phyloP scores from a whole-genome alignment of 306 rosid genomes.

The Vigna trinervia region DNA sequence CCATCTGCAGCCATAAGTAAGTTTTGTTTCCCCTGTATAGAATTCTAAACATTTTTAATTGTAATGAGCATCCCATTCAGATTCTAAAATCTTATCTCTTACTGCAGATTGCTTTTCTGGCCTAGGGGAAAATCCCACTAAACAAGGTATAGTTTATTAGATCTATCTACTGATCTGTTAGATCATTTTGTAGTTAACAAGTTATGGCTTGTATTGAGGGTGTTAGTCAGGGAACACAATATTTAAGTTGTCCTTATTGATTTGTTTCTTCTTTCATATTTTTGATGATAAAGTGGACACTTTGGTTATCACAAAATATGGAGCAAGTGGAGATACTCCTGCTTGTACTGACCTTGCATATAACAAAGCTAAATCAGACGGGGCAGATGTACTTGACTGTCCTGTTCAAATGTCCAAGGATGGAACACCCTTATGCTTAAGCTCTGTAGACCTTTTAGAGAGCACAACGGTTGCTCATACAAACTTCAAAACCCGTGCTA shows the following conservation, averaged over 20 bases:
- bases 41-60: slow-evolving; percentile 1
- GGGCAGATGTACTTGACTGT: slow-evolving; percentile 83
- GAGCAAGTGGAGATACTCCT: slow-evolving; percentile 89
- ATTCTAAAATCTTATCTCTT: slow-evolving; percentile 40
- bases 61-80: slow-evolving; percentile 8
- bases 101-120: slow-evolving; percentile 81
- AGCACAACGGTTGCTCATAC: slow-evolving; percentile 65
- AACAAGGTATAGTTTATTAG: slow-evolving; percentile 54
- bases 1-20: slow-evolving; percentile 79
- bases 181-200: slow-evolving; percentile 11
- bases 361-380: slow-evolving; percentile 62
- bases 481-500: slow-evolving; percentile 45
- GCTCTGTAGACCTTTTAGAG: slow-evolving; percentile 76
- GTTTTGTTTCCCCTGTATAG: slow-evolving; percentile 39
- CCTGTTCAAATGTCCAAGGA: slow-evolving; percentile 88
- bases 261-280: slow-evolving; percentile 42
- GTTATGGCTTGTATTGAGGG: no score
- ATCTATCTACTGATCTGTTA: neutral
- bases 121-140: slow-evolving; percentile 46
- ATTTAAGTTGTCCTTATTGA: slow-evolving; percentile 46
- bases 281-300: slow-evolving; percentile 55
- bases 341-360: slow-evolving; percentile 77
- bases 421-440: slow-evolving; percentile 80
- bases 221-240: neutral
- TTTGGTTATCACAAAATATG: slow-evolving; percentile 80